phyloP scores from a whole-genome alignment of 257 asterid genomes.

The Fraxinus excelsior region DNA sequence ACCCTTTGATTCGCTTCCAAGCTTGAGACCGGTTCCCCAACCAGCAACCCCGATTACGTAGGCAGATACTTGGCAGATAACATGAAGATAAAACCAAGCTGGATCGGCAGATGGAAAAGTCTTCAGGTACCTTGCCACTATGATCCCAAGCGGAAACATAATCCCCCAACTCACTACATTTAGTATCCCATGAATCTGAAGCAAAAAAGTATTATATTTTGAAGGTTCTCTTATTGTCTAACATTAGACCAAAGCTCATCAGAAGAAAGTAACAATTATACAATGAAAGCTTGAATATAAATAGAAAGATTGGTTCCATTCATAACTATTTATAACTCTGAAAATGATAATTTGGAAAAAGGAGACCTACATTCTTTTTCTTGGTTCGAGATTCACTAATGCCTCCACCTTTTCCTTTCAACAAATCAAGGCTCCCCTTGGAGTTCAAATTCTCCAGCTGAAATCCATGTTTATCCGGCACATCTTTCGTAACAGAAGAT shows the following conservation, averaged over 20 bases:
- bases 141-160: no score
- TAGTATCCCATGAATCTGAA: no score
- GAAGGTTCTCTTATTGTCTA: no score
- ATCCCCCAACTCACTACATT: no score
- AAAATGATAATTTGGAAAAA: background rate
- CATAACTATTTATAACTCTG: no score
- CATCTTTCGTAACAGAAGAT: constrained; percentile 36
- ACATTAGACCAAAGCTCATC: no score
- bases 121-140: constrained; percentile 53
- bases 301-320: no score
- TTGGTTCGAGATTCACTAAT: constrained; percentile 41
- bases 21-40: constrained; percentile 81
- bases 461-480: constrained; percentile 52
- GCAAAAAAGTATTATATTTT: no score
- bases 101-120: constrained; percentile 74
- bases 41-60: constrained; percentile 81
- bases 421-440: constrained; percentile 43
- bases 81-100: constrained; percentile 79
- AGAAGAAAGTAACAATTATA: no score
- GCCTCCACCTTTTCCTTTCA: constrained; percentile 51
- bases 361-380: constrained; percentile 62
- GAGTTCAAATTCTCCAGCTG: constrained; percentile 49
- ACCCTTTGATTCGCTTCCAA: constrained; percentile 66
- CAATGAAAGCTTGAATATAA: no score
- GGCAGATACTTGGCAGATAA: constrained; percentile 67